phyloP scores from a whole-genome alignment of 140 eudicot genomes.

The Oenanthe javanica region DNA sequence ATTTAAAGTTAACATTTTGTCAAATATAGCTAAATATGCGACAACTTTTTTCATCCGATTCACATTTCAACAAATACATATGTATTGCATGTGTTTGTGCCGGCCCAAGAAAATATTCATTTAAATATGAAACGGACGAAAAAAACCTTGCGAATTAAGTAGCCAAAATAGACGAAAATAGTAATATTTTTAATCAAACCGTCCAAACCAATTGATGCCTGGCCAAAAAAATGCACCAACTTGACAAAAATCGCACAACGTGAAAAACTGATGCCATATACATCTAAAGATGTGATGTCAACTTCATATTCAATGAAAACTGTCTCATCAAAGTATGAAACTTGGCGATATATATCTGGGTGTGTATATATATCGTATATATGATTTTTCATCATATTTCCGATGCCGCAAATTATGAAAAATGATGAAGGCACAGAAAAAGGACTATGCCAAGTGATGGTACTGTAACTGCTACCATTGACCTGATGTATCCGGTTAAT shows the following conservation, averaged over 20 bases:
- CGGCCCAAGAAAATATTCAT: background rate
- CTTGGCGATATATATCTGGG: background rate
- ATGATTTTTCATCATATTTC: background rate
- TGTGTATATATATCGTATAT: background rate
- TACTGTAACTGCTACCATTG: background rate
- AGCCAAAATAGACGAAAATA: background rate
- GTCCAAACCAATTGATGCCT: background rate
- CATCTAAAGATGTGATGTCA: background rate
- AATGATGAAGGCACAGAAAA: background rate
- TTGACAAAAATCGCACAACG: background rate
- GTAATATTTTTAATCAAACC: background rate
- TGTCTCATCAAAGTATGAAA: background rate
- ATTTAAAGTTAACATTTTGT: background rate
- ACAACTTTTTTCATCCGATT: background rate
- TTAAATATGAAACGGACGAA: background rate
- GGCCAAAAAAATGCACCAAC: background rate
- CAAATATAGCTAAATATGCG: background rate
- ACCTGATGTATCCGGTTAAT: background rate
- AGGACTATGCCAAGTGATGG: background rate
- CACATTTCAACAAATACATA: background rate
- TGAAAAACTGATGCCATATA: background rate
- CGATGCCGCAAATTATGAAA: background rate
- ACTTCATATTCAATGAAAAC: background rate
- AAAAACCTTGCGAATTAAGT: background rate
- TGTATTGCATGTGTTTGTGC: background rate